These are phyloP conservation scores for Barnettozyma vustinii DNA, from an alignment of 805 yeast species.

Conservation along the genomic window DNA sequence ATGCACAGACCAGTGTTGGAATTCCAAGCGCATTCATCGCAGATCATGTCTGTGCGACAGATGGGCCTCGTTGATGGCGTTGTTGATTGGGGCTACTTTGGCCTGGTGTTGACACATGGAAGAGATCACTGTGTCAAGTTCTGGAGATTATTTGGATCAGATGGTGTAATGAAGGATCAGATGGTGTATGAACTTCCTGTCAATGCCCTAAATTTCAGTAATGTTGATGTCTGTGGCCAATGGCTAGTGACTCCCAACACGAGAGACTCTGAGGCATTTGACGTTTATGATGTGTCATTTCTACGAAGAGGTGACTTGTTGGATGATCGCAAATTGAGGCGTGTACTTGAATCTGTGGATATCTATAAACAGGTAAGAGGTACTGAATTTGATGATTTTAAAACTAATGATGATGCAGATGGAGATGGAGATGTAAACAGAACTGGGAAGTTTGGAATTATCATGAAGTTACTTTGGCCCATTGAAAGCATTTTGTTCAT, in stretches of 20 bases:
- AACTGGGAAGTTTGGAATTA: conserved; percentile 50
- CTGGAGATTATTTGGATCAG: conserved; percentile 34
- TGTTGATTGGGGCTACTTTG: conserved; percentile 27
- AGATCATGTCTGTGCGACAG: conserved; percentile 46
- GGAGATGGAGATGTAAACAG: conserved; percentile 13
- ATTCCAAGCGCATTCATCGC: conserved; percentile 56
- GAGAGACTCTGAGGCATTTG: conserved; percentile 56
- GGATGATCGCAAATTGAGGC: conserved; percentile 16
- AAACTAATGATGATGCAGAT: conserved; percentile 2
- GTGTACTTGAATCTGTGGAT: conserved; percentile 23
- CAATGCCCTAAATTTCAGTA: conserved; percentile 68
- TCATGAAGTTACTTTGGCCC: conserved; percentile 51
- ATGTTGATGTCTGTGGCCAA: conserved; percentile 40
- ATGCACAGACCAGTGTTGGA: conserved; percentile 49
- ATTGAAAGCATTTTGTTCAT: conserved; percentile 31
- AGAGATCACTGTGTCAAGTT: conserved; percentile 52
- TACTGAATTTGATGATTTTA: not conserved
- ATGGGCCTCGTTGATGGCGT: conserved; percentile 28
- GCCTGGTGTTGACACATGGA: conserved; percentile 57
- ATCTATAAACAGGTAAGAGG: conserved; percentile 12
- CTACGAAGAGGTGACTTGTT: conserved; percentile 6
- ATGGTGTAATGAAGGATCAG: conserved; percentile 4
- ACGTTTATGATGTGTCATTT: conserved; percentile 43
- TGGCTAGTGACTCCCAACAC: conserved; percentile 57
- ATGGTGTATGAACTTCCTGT: conserved; percentile 52